Base-by-base conservation (phyloP, 1,139 yeast genomes). In the Waltiozyma sp. region DNA sequence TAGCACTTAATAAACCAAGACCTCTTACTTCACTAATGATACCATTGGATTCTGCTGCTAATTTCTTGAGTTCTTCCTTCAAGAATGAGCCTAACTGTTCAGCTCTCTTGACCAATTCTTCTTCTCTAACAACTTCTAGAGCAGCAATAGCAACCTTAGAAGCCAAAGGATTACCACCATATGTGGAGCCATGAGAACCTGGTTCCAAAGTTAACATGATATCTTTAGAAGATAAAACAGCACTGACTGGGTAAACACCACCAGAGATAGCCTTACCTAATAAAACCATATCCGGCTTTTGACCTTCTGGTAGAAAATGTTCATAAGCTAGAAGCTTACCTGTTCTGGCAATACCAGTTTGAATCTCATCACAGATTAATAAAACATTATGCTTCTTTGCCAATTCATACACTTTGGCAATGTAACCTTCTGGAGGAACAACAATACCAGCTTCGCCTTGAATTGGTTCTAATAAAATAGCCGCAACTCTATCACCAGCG, bases 361-460 rank as follows among this genome's bases (percentile, higher is more conserved):
- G 97, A 61, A 91, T 87, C 69, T 89, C 98, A 63, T 91, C 97
- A 61, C 95, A 87, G 64, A 89, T 89, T 57, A 89, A 73, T 59
- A 89, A 70, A 26, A 86, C 88, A 57, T 89, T 87, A 73, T 89
- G 73, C 65, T 87, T 69, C 59, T 77, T 78, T 70, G 96, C 88
- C 49, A 89, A 72, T 46, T 68, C 77, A 54, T 77, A 76, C 33
- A 89, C 96, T 54, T 71, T 68, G 45, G 80, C 65, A 53, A 89
- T 75, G 68, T 89, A 89, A 57, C 77, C 94, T 44, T 65, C 68
- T 51, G 93, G 94, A 43, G 97, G 97, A 24, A 89, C 96, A 35
- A 89, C 94, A 53, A 89, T 89, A 56, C 97, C 98, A 34, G 98
- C 98, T 65, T 89, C 98, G 62, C 98, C 98, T 66, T 89, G 98